These are phyloP conservation scores for Cerrena zonata DNA, from an alignment of 1,284 basidiomycete species.

Conservation along the genomic window DNA sequence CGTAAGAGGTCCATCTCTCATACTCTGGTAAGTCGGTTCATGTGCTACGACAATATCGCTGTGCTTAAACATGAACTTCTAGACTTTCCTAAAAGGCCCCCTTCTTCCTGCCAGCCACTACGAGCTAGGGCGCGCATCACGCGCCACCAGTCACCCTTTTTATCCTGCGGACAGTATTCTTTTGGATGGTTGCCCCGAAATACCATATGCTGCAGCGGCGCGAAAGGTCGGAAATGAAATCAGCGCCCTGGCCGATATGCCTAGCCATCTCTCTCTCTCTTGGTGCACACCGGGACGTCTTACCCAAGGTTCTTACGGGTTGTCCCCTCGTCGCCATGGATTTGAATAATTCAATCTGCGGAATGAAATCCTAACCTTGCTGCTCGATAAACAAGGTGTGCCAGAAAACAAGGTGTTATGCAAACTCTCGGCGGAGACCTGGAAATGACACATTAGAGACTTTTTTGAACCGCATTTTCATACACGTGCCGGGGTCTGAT, in stretches of 20 bases:
- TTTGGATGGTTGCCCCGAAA: background rate
- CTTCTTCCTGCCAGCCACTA: background rate
- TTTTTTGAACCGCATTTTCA: no score
- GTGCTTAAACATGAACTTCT: background rate
- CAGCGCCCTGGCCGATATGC: background rate
- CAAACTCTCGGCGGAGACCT: no score
- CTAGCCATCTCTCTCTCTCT: background rate
- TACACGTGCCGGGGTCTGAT: background rate
- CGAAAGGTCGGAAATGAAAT: background rate
- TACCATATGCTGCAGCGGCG: background rate
- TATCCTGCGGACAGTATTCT: background rate
- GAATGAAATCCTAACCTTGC: no score
- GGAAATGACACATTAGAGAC: no score
- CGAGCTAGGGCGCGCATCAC: background rate
- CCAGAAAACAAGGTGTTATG: no score
- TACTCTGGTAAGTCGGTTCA: background rate
- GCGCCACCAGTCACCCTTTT: background rate
- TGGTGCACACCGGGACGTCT: background rate
- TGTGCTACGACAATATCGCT: background rate
- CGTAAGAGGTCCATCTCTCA: background rate
- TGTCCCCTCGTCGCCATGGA: no score
- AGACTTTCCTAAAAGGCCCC: background rate
- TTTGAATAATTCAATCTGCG: no score
- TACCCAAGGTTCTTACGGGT: background rate
- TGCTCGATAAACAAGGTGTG: no score